Evolutionary conservation across 306 rosid genomes (phyloP).

Genomic region (Sechiopsis laciniata): DNA sequence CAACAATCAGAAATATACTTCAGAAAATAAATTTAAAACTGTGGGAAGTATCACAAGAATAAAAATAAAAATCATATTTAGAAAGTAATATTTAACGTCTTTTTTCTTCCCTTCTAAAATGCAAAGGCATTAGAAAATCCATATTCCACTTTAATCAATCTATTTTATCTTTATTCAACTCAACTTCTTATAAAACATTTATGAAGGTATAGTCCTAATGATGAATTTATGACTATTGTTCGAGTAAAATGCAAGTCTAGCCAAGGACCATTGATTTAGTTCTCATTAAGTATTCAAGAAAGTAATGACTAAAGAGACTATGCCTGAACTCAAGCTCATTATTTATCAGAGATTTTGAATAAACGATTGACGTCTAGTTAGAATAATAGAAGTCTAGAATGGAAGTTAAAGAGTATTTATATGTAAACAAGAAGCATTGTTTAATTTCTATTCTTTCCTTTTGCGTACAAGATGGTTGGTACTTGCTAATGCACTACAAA

Average conservation of each 20-base stretch:
- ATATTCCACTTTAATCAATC: not conserved
- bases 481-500: constrained; percentile 5
- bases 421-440: not conserved
- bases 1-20: not conserved
- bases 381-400: not conserved
- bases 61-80: not conserved
- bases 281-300: not conserved
- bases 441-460: not conserved
- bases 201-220: not conserved
- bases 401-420: not conserved
- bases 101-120: not conserved
- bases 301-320: not conserved
- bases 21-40: constrained; percentile 12
- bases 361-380: not conserved
- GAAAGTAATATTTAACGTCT: not conserved
- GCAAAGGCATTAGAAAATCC: not conserved
- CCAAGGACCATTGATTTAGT: constrained; percentile 5
- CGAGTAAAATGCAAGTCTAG: not conserved
- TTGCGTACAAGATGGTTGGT: not conserved
- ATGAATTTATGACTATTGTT: not conserved
- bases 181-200: not conserved
- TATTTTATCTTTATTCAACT: not conserved
- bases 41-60: not conserved
- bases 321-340: not conserved
- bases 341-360: not conserved